Evolutionary conservation across 371 early-diverging fungal genomes (phyloP).

Genomic region (Rhizopus sp.): DNA sequence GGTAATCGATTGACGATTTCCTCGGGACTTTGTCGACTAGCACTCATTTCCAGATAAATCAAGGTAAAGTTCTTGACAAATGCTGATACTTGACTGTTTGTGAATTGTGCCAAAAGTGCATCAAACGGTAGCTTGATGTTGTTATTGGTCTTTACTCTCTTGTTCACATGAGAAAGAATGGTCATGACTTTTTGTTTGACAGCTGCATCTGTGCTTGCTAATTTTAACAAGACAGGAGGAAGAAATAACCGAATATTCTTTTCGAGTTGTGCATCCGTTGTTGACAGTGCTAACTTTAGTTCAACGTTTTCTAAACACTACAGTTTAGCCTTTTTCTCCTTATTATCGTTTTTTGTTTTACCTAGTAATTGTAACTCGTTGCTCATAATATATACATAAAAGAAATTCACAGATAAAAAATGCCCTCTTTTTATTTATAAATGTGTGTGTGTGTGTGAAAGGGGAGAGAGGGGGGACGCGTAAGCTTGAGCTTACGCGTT

Average conservation of each 20-base stretch:
- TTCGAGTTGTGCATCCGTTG: conserved; percentile 74
- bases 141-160: conserved; percentile 68
- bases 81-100: conserved; percentile 33
- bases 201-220: conserved; percentile 59
- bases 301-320: conserved; percentile 71
- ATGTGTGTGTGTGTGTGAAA: not conserved
- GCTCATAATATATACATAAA: conserved; percentile 9
- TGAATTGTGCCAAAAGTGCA: conserved; percentile 55
- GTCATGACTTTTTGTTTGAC: conserved; percentile 67
- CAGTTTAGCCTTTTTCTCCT: conserved; percentile 12
- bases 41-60: conserved; percentile 77
- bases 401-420: not conserved
- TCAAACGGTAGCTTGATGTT: conserved; percentile 65
- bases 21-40: conserved; percentile 47
- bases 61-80: conserved; percentile 74
- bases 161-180: conserved; percentile 81
- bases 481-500: conserved; percentile 1
- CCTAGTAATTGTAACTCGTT: conserved; percentile 48
- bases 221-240: conserved; percentile 76
- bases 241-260: conserved; percentile 68
- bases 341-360: conserved; percentile 1
- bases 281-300: conserved; percentile 83
- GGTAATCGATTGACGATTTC: conserved; percentile 53
- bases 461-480: not conserved
- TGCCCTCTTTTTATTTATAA: not conserved